Percentiles rank a stretch among this genome's conserved stretches.
Evolutionary conservation across 2,329 filamentous ascomycete genomes (phyloP).

Genomic region (Colletotrichum endophyticum): DNA sequence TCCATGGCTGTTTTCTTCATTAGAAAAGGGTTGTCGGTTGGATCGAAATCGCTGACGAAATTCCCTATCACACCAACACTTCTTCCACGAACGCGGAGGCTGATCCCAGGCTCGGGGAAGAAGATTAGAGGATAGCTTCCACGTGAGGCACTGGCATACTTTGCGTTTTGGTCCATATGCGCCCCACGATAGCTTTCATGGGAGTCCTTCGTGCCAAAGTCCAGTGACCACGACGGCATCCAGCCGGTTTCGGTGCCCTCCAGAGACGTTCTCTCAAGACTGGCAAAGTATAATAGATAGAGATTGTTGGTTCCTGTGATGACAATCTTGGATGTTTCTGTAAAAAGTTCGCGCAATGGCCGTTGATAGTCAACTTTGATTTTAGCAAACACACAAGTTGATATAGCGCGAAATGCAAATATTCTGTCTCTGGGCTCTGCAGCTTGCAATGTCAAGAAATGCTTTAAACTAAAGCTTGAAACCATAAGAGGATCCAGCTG

Average conservation of each 20-base stretch:
- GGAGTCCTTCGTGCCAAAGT: accelerated
- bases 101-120: no score
- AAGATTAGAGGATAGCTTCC: no score
- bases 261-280: neutral
- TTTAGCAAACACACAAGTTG: accelerated
- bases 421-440: neutral
- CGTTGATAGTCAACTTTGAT: accelerated
- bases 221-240: neutral
- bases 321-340: accelerated
- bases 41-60: neutral
- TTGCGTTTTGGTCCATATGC: neutral
- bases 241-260: accelerated
- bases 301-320: accelerated
- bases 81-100: no score
- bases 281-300: neutral
- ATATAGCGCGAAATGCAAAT: accelerated
- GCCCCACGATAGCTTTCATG: accelerated
- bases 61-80: neutral
- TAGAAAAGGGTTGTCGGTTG: neutral
- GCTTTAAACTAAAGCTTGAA: no score
- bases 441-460: neutral
- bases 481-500: no score
- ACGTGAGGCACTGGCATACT: neutral
- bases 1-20: accelerated
- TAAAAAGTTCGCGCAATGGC: accelerated